These are phyloP conservation scores for Xylaria palmicola DNA, from an alignment of 495 filamentous ascomycete genomes.

Conservation along the genomic window DNA sequence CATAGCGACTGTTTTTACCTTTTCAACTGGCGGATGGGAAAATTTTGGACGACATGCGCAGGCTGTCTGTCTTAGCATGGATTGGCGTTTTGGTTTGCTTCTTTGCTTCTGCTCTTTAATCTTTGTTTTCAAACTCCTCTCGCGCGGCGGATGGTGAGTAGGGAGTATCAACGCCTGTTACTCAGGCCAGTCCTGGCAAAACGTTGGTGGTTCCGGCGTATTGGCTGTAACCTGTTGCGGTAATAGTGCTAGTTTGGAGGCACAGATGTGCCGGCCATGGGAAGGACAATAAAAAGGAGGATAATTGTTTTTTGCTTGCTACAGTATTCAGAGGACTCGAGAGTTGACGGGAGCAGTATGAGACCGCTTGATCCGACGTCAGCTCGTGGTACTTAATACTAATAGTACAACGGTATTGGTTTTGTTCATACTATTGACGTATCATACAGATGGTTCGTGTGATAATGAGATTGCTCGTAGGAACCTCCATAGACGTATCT, in stretches of 20 bases:
- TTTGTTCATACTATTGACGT: constrained; percentile 7
- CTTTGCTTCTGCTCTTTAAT: constrained; percentile 9
- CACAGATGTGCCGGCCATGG: constrained; percentile 13
- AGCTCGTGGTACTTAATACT: constrained; percentile 32
- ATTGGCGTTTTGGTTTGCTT: constrained; percentile 28
- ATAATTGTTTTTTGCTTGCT: constrained; percentile 30
- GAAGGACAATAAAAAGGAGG: constrained; percentile 13
- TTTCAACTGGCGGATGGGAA: constrained; percentile 23
- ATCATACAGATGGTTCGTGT: too few species aligned
- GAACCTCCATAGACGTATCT: too few species aligned
- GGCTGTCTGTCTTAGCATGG: constrained; percentile 34
- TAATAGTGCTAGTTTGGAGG: constrained; percentile 15
- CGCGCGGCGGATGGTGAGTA: neutral
- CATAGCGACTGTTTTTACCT: constrained; percentile 52
- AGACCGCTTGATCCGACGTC: constrained; percentile 17
- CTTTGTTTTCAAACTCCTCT: neutral
- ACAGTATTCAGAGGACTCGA: constrained; percentile 21
- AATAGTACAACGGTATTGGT: constrained; percentile 27
- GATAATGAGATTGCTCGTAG: too few species aligned
- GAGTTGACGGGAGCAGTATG: constrained; percentile 19
- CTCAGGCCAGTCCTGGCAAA: constrained; percentile 7
- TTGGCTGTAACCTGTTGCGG: constrained; percentile 13
- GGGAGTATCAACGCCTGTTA: neutral
- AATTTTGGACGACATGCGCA: constrained; percentile 30
- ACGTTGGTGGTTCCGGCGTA: constrained; percentile 24